phyloP scores from a whole-genome alignment of 2,329 filamentous ascomycete genomes.

The Hawksworthiomyces lignivorus region DNA sequence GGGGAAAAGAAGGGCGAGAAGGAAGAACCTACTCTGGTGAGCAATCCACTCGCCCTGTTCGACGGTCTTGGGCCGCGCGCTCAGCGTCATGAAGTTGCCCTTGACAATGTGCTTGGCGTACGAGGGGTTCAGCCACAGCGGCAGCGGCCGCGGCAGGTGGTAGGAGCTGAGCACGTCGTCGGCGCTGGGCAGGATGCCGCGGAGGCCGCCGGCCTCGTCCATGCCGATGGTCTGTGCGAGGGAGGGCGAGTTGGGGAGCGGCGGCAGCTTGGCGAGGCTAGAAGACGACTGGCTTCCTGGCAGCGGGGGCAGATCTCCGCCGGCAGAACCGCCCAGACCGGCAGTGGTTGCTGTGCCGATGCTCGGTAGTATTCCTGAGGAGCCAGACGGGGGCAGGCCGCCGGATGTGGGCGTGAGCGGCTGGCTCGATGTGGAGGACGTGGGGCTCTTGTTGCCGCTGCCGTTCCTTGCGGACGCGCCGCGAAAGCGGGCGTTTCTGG shows the following conservation, averaged over 20 bases:
- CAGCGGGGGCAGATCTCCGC: constrained; percentile 31
- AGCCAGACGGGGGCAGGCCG: constrained; percentile 1
- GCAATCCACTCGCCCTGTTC: constrained; percentile 94
- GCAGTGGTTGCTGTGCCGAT: not conserved
- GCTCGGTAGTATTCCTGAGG: constrained; percentile 1
- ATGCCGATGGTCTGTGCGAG: constrained; percentile 61
- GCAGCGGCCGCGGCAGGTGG: constrained; percentile 58
- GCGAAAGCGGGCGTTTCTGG: constrained; percentile 14
- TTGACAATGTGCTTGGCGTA: constrained; percentile 86
- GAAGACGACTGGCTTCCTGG: constrained; percentile 45
- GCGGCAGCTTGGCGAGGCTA: constrained; percentile 50
- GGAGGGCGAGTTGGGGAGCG: constrained; percentile 55
- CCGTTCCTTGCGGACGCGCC: constrained; percentile 7
- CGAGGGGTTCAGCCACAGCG: constrained; percentile 66
- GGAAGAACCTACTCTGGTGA: constrained; percentile 65
- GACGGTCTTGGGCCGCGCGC: constrained; percentile 85
- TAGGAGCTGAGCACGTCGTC: constrained; percentile 53
- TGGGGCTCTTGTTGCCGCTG: constrained; percentile 12
- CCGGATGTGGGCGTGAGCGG: constrained; percentile 32
- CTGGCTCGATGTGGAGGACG: constrained; percentile 12
- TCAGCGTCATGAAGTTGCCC: constrained; percentile 95
- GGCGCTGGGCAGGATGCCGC: constrained; percentile 22
- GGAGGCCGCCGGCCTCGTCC: constrained; percentile 49
- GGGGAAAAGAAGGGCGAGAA: not conserved
- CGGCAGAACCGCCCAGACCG: not conserved